These are phyloP conservation scores for Trichoderma semiorbis DNA, from an alignment of 2,329 filamentous ascomycete species.

Conservation along the genomic window DNA sequence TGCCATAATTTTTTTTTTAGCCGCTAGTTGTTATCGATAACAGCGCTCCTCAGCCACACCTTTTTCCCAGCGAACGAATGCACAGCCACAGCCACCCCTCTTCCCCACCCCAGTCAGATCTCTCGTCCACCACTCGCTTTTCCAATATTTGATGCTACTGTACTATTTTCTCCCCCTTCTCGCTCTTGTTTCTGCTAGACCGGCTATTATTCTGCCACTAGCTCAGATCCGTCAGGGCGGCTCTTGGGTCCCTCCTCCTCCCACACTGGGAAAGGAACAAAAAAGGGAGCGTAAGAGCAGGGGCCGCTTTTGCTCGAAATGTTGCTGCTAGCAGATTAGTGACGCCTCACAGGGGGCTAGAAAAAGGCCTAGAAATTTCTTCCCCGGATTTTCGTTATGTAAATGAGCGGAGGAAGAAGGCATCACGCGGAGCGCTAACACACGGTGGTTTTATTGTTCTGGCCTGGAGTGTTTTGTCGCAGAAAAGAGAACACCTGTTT, in stretches of 20 bases:
- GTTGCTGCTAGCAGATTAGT: neutral
- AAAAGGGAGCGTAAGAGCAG: neutral
- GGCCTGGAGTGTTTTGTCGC: neutral
- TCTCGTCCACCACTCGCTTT: neutral
- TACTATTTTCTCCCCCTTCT: neutral
- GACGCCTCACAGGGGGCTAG: neutral
- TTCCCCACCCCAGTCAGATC: neutral
- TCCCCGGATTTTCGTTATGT: slow-evolving; percentile 15
- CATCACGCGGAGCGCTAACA: slow-evolving; percentile 12
- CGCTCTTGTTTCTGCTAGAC: neutral
- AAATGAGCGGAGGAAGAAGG: neutral
- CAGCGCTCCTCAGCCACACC: neutral
- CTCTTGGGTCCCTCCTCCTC: neutral
- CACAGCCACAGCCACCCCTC: neutral
- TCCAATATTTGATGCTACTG: neutral
- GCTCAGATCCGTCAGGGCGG: slow-evolving; percentile 8
- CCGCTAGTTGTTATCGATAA: slow-evolving; percentile 20
- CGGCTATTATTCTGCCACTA: slow-evolving; percentile 7
- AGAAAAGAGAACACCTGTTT: neutral
- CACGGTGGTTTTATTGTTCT: neutral
- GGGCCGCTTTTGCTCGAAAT: neutral
- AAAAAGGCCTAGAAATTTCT: slow-evolving; percentile 6
- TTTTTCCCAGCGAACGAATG: neutral
- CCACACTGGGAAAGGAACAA: neutral
- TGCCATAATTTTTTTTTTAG: slow-evolving; percentile 18